phyloP scores from a whole-genome alignment of 2,329 filamentous ascomycete species.

The Talaromyces amestolkiae region DNA sequence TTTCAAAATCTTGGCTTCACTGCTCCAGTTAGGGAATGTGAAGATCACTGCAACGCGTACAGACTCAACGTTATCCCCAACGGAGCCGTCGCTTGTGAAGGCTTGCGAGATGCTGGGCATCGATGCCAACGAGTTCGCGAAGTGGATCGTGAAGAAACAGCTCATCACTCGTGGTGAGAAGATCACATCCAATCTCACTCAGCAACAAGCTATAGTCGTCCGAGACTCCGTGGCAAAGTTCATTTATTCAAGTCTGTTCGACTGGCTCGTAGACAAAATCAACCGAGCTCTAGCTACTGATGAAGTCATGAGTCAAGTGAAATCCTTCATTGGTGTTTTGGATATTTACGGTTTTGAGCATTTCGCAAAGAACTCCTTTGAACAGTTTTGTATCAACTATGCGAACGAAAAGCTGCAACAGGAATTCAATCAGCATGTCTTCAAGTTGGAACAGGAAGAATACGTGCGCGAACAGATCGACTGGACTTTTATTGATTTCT shows the following conservation, averaged over 20 bases:
- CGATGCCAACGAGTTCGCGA: conserved; percentile 79
- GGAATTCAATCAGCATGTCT: conserved; percentile 98
- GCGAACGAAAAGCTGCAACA: conserved; percentile 99
- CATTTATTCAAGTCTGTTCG: conserved; percentile 96
- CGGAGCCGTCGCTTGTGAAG: conserved; percentile 76
- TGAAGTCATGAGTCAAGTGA: conserved; percentile 75
- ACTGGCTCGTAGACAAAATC: conserved; percentile 98
- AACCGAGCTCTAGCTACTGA: conserved; percentile 88
- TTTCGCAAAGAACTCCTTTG: conserved; percentile 99
- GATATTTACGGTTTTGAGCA: conserved; percentile 99
- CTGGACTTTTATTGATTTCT: conserved; percentile 99
- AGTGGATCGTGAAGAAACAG: conserved; percentile 99
- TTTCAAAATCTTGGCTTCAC: conserved; percentile 83
- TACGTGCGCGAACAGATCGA: conserved; percentile 95
- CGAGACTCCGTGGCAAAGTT: conserved; percentile 97
- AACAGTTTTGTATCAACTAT: conserved; percentile 99
- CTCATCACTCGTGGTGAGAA: conserved; percentile 94
- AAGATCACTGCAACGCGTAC: conserved; percentile 89
- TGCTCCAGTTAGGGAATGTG: conserved; percentile 92
- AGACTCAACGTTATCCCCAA: conserved; percentile 76
- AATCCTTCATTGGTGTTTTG: conserved; percentile 92
- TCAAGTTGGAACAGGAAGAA: conserved; percentile 98
- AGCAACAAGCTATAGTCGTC: conserved; percentile 90
- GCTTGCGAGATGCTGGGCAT: conserved; percentile 87
- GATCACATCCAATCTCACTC: conserved; percentile 91